Evolutionary conservation across 2,329 filamentous ascomycete genomes (phyloP).

Genomic region (Neofusicoccum ribis): DNA sequence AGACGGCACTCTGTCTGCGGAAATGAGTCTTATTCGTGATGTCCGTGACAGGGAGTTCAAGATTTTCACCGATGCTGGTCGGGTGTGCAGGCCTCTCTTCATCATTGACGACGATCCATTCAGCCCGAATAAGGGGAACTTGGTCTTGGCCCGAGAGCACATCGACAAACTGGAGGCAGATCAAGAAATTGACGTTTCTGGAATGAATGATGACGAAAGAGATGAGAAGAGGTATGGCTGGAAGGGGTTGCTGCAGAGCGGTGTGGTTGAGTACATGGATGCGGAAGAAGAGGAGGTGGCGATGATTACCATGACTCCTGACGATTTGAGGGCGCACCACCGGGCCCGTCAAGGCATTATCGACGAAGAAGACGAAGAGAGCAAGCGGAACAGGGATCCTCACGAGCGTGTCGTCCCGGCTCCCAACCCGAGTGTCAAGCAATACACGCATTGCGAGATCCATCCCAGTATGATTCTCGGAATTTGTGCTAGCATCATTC

Average conservation of each 20-base stretch:
- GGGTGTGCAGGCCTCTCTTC: slow-evolving; percentile 91
- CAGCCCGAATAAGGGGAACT: slow-evolving; percentile 70
- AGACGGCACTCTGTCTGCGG: slow-evolving; percentile 80
- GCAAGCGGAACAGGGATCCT: slow-evolving; percentile 56
- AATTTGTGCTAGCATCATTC: slow-evolving; percentile 98
- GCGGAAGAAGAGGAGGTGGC: slow-evolving; percentile 97
- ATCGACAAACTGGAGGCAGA: slow-evolving; percentile 75
- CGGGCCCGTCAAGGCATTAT: slow-evolving; percentile 20
- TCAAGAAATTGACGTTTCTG: slow-evolving; percentile 60
- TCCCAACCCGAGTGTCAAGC: slow-evolving; percentile 82
- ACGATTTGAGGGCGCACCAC: slow-evolving; percentile 73
- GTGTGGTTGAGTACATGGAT: slow-evolving; percentile 93
- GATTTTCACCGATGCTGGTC: slow-evolving; percentile 94
- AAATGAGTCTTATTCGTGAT: slow-evolving; percentile 92
- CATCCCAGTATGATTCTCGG: slow-evolving; percentile 98
- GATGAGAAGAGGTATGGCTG: slow-evolving; percentile 73
- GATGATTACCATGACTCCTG: slow-evolving; percentile 99
- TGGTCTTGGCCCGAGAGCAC: slow-evolving; percentile 84
- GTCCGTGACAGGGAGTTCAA: slow-evolving; percentile 98
- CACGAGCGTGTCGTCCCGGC: slow-evolving; percentile 87
- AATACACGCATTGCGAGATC: slow-evolving; percentile 98
- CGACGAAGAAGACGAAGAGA: slow-evolving; percentile 3
- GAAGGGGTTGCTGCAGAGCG: slow-evolving; percentile 79
- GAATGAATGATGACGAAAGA: slow-evolving; percentile 60
- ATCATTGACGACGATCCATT: slow-evolving; percentile 84